phyloP scores from a whole-genome alignment of 169 alveolate species.

The Cryptosporidium tyzzeri region DNA sequence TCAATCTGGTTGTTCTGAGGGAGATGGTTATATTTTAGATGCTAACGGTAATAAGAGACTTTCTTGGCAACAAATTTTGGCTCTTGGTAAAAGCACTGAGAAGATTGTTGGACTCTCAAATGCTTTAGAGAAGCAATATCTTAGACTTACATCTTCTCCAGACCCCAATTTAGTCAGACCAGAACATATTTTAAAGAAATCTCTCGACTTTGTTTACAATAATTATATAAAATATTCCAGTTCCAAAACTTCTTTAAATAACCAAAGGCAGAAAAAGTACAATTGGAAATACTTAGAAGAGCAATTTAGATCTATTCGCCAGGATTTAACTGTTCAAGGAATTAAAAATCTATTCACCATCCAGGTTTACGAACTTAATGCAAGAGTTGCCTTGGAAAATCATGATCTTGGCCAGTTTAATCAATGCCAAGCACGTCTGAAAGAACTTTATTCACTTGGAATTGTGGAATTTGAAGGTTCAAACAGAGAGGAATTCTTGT shows the following conservation, averaged over 20 bases:
- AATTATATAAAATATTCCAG: slow-evolving; percentile 76
- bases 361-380: slow-evolving; percentile 92
- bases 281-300: slow-evolving; percentile 89
- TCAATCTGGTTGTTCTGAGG: background rate
- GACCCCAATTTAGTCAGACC: slow-evolving; percentile 86
- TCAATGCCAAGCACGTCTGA: slow-evolving; percentile 93
- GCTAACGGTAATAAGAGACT: slow-evolving; percentile 58
- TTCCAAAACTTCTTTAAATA: slow-evolving; percentile 56
- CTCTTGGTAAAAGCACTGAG: slow-evolving; percentile 66
- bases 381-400: slow-evolving; percentile 92
- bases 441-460: slow-evolving; percentile 84
- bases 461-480: slow-evolving; percentile 77
- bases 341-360: slow-evolving; percentile 88
- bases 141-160: slow-evolving; percentile 86
- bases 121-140: slow-evolving; percentile 84
- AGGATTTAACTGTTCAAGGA: slow-evolving; percentile 93
- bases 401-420: slow-evolving; percentile 93
- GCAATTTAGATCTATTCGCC: slow-evolving; percentile 92
- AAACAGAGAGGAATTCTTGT: slow-evolving; percentile 79
- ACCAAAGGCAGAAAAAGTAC: slow-evolving; percentile 78
- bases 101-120: slow-evolving; percentile 83
- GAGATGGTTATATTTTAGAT: slow-evolving; percentile 27
- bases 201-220: slow-evolving; percentile 76
- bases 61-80: slow-evolving; percentile 75
- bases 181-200: slow-evolving; percentile 79